Evolutionary conservation across 2,329 filamentous ascomycete genomes (phyloP), one percentile per base, ranked within the genome.

Genomic region (Pseudogymnoascus sp.): DNA sequence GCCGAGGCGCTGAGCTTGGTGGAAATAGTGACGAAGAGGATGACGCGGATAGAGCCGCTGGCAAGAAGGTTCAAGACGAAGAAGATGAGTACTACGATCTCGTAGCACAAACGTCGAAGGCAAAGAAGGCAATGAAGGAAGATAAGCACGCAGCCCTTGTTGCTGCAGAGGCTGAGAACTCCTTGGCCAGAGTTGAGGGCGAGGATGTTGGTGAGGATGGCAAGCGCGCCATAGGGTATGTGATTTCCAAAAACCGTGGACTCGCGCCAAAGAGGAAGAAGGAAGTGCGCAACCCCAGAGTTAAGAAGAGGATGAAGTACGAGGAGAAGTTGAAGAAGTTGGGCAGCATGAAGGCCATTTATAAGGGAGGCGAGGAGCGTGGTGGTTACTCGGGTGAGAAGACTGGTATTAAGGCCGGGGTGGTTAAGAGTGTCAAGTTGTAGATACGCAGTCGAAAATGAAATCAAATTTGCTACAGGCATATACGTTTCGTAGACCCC

Each of bases 311-410:
- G 78, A 92, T 92, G 86, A 92, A 92, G 85, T 99, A 86, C 76
- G 92, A 96, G 74, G 89, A 92, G 77, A 97, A 96, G 84, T 90
- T 93, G 85, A 98, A 97, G 90, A 97, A 98, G 83, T 78, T 98
- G 73, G 86, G 85, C 72, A 93, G 89, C 74, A 90, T 93, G 80
- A 91, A 90, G 79, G 85, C 90, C 7, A 82, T 91, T 13, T 98
- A 93, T 80, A 91, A 92, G 77, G 91, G 91, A 69, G 90, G 91
- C 67, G 87, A 96, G 79, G 87, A 90, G 70, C 85, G 85, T 73
- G 90, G 92, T 72, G 90, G 92, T 63, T 99, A 99, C 79, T 85
- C 85, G 69, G 95, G 95, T 79, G 95, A 98, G 77, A 79, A 90
- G 79, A 95, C 93, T 45, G 95, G 95, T 86, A 96, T 99, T 79